These are phyloP conservation scores for Cladosporium cucumerinum DNA, from an alignment of 2,329 filamentous ascomycete species.

Conservation along the genomic window DNA sequence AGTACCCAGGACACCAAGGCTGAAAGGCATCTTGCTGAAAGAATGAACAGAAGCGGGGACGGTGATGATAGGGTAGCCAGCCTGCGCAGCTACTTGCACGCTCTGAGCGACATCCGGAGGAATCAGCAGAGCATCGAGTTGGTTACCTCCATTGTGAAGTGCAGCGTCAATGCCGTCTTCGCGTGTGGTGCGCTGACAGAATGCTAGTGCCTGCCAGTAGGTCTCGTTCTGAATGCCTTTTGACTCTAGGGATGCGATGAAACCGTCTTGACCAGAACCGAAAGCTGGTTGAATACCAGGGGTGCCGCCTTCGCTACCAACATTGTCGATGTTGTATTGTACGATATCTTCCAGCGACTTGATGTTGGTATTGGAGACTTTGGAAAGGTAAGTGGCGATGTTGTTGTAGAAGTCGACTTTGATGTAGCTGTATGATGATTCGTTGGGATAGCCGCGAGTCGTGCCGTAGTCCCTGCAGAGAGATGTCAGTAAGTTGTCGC, in stretches of 20 bases:
- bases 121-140: conserved; percentile 63
- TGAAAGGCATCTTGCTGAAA: conserved; percentile 45
- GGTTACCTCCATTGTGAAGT: conserved; percentile 43
- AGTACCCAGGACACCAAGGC: conserved; percentile 39
- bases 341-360: conserved; percentile 63
- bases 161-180: conserved; percentile 69
- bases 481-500: background rate
- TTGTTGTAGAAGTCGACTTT: conserved; percentile 70
- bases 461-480: conserved; percentile 56
- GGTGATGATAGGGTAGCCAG: conserved; percentile 70
- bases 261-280: conserved; percentile 67
- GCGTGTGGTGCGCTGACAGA: conserved; percentile 55
- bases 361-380: conserved; percentile 60
- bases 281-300: conserved; percentile 60
- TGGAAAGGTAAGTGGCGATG: conserved; percentile 60
- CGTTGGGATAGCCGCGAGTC: conserved; percentile 61
- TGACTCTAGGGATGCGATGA: conserved; percentile 60
- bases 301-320: conserved; percentile 64
- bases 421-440: conserved; percentile 70
- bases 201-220: conserved; percentile 65
- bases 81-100: conserved; percentile 69
- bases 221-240: conserved; percentile 61
- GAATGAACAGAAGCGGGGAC: conserved; percentile 59
- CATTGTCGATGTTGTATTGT: conserved; percentile 57
- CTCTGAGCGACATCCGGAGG: conserved; percentile 66